A percentile compares a stretch with the other conserved stretches of the same genome.
phyloP scores from a whole-genome alignment of 441 rosid species.

The Croton setiger region DNA sequence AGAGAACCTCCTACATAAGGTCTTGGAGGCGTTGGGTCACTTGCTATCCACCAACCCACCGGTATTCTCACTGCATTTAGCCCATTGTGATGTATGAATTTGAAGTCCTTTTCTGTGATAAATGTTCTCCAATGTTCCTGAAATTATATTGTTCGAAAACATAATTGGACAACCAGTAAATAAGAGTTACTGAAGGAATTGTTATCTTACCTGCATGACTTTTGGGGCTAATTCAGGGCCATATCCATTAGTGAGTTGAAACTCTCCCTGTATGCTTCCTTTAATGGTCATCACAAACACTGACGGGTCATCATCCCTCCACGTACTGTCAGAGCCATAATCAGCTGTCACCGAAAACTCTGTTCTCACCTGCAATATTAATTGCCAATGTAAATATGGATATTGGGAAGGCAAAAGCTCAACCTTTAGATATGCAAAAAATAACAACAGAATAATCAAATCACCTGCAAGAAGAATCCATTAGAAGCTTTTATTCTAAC shows the following conservation, averaged over 20 bases:
- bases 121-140: slow-evolving; percentile 58
- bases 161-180: no score
- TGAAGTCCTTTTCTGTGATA: slow-evolving; percentile 54
- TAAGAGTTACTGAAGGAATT: not conserved
- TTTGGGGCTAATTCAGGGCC: slow-evolving; percentile 41
- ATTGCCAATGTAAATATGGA: no score
- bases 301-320: slow-evolving; percentile 51
- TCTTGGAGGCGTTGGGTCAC: slow-evolving; percentile 44
- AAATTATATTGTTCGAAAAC: not conserved
- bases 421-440: no score
- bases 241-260: slow-evolving; percentile 56
- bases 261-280: slow-evolving; percentile 40
- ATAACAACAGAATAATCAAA: not conserved
- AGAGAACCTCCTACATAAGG: slow-evolving; percentile 57
- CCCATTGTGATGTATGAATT: slow-evolving; percentile 42
- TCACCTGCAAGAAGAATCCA: slow-evolving; percentile 42
- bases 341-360: slow-evolving; percentile 52
- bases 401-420: no score
- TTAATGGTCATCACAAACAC: slow-evolving; percentile 34
- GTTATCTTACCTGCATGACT: slow-evolving; percentile 40
- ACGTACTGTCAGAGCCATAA: slow-evolving; percentile 24
- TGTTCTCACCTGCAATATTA: slow-evolving; percentile 33
- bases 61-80: slow-evolving; percentile 52
- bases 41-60: slow-evolving; percentile 69
- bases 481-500: slow-evolving; percentile 48